Percentiles rank a stretch among this genome's conserved stretches.
phyloP scores from a whole-genome alignment of 2,329 filamentous ascomycete genomes.

The Plenodomus lindquistii region DNA sequence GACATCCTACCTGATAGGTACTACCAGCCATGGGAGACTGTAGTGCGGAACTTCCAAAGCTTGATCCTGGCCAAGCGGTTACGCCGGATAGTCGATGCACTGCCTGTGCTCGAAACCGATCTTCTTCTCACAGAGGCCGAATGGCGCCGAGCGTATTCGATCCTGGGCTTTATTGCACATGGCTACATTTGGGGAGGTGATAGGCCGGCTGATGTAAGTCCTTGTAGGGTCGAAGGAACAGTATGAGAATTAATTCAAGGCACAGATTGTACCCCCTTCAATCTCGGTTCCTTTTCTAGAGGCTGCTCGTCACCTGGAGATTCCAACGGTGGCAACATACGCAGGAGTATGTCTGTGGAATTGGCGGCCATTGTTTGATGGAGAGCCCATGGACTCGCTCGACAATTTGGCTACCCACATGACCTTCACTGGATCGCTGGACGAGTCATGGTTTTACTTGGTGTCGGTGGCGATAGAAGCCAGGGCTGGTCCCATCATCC shows the following conservation, averaged over 20 bases:
- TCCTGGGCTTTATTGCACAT: slow-evolving; percentile 80
- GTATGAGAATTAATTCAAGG: slow-evolving; percentile 18
- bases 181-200: slow-evolving; percentile 89
- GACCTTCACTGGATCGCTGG: slow-evolving; percentile 90
- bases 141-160: slow-evolving; percentile 85
- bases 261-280: slow-evolving; percentile 70
- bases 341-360: slow-evolving; percentile 94
- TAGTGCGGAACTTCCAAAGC: slow-evolving; percentile 82
- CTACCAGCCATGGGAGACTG: slow-evolving; percentile 92
- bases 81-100: slow-evolving; percentile 74
- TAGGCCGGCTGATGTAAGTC: slow-evolving; percentile 67
- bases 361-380: slow-evolving; percentile 86
- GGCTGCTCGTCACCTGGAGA: slow-evolving; percentile 76
- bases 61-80: slow-evolving; percentile 84
- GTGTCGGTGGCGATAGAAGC: slow-evolving; percentile 95
- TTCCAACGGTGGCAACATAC: slow-evolving; percentile 93
- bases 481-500: slow-evolving; percentile 81
- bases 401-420: slow-evolving; percentile 86
- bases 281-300: slow-evolving; percentile 82
- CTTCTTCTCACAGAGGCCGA: slow-evolving; percentile 82
- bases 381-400: slow-evolving; percentile 79
- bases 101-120: slow-evolving; percentile 82
- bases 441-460: slow-evolving; percentile 99
- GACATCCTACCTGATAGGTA: slow-evolving; percentile 83
- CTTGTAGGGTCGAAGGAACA: slow-evolving; percentile 1